These are phyloP conservation scores for Eleusine coracana DNA, from an alignment of 176 grass and related monocot genomes.

Conservation along the genomic window DNA sequence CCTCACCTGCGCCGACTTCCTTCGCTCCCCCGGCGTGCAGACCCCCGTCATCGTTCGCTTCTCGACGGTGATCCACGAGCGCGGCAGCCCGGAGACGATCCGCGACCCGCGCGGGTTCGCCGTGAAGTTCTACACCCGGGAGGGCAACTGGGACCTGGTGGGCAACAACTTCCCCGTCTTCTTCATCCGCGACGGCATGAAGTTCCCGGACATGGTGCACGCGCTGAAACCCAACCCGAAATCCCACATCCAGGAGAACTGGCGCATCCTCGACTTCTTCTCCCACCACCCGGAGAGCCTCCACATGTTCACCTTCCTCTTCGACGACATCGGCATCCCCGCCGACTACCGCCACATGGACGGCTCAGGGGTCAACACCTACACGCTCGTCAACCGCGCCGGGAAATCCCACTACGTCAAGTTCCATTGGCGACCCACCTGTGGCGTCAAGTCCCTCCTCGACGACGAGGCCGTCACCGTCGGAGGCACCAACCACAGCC, in stretches of 20 bases:
- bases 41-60: conserved; percentile 91
- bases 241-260: conserved; percentile 97
- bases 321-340: conserved; percentile 91
- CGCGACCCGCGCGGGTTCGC: conserved; percentile 97
- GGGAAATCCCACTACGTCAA: conserved; percentile 91
- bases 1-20: conserved; percentile 94
- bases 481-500: conserved; percentile 93
- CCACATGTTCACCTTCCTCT: conserved; percentile 98
- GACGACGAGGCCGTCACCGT: conserved; percentile 86
- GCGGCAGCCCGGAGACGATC: conserved; percentile 92
- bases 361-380: conserved; percentile 96
- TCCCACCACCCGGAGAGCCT: conserved; percentile 95
- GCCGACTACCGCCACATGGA: conserved; percentile 99
- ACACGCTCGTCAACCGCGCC: conserved; percentile 75
- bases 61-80: conserved; percentile 99
- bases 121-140: conserved; percentile 97
- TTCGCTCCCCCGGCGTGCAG: conserved; percentile 78
- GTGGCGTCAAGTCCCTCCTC: conserved; percentile 73
- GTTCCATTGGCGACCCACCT: conserved; percentile 99
- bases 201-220: conserved; percentile 99
- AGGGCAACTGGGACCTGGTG: conserved; percentile 97
- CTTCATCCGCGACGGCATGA: conserved; percentile 95
- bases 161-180: conserved; percentile 99
- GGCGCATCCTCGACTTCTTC: conserved; percentile 97
- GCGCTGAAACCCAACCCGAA: conserved; percentile 92